Base-by-base conservation (phyloP, 371 early-diverging fungal genomes). In the Mortierella sp. region DNA sequence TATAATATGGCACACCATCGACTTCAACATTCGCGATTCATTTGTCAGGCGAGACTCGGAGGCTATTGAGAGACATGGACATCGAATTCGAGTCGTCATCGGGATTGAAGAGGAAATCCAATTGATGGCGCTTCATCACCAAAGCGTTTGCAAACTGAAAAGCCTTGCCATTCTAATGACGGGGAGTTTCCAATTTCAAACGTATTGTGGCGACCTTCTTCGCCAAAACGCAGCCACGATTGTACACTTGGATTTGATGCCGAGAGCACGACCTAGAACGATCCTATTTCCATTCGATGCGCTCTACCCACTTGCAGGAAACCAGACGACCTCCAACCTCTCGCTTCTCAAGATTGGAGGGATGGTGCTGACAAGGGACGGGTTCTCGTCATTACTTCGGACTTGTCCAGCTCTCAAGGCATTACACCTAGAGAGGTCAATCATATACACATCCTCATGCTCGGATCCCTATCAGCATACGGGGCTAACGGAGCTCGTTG, bases 51-150 rank as follows among this genome's bases (percentile, higher is more conserved):
- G 51, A 10, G 27, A 25, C 8, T 17, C 34, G 27, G 27, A n/a
- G 17, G 24, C 41, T 8, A 6, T 60, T 40, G 2, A 28, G 13
- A 51, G 27, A n/a, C 21, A 60, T 52, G 60, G 60, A 21, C 52
- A 60, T 14, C 29, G 41, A 43, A 44, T 60, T n/a, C 60, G 45
- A 0, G 21, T 51, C 17, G 29, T 60, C 45, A 49, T 28, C 13
- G 41, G 28, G 24, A 22, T 54, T 44, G 17, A 54, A 17, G 2
- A 14, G 4, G 29, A 27, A 4, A 29, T 2, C n/a, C 27, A 50
- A 7, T 21, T 50, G 50, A 8, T 8, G 31, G 41, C 41, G 10
- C 41, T 41, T 41, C 41, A 41, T 41, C 17, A 9, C 16, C 3
- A 6, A 6, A 41, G 17, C 16, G 16, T 41, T 17, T 41, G 41